phyloP scores from a whole-genome alignment of 805 yeast genomes.

The Tetrapisispora arboricola region DNA sequence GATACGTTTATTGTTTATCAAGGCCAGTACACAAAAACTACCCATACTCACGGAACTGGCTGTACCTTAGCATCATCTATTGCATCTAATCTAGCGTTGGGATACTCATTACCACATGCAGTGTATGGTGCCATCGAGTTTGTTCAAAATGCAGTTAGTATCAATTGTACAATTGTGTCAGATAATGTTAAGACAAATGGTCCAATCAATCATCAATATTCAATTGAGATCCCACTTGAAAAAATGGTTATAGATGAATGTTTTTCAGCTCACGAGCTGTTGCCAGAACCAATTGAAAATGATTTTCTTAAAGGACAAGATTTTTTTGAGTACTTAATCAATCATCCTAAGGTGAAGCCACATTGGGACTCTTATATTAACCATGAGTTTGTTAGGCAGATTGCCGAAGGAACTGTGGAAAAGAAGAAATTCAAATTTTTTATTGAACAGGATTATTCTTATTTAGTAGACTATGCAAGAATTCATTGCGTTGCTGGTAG shows the following conservation, averaged over 20 bases:
- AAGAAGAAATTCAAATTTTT: slow-evolving; percentile 43
- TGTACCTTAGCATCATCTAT: slow-evolving; percentile 79
- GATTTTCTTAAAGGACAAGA: slow-evolving; percentile 5
- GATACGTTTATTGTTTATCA: slow-evolving; percentile 35
- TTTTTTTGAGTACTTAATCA: slow-evolving; percentile 40
- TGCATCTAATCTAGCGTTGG: slow-evolving; percentile 62
- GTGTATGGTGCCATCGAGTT: slow-evolving; percentile 50
- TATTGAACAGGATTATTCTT: slow-evolving; percentile 52
- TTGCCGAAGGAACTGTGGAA: slow-evolving; percentile 45
- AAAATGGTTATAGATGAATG: slow-evolving; percentile 28
- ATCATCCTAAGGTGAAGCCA: slow-evolving; percentile 45
- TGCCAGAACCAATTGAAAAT: slow-evolving; percentile 1
- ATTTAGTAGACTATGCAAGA: slow-evolving; percentile 56
- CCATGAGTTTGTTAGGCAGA: slow-evolving; percentile 49
- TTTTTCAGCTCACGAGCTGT: slow-evolving; percentile 19
- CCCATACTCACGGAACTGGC: slow-evolving; percentile 80
- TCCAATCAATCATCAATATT: slow-evolving; percentile 60
- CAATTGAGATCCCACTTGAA: slow-evolving; percentile 28
- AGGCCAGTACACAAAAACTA: slow-evolving; percentile 37
- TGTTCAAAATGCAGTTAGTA: slow-evolving; percentile 53
- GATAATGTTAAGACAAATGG: slow-evolving; percentile 47
- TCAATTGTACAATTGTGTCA: slow-evolving; percentile 28
- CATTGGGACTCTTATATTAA: slow-evolving; percentile 49
- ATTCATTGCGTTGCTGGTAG: slow-evolving; percentile 56
- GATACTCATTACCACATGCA: slow-evolving; percentile 36